Conservation (phyloP, 73 alveolate genomes). For the Paramecium sonneborni region DNA sequence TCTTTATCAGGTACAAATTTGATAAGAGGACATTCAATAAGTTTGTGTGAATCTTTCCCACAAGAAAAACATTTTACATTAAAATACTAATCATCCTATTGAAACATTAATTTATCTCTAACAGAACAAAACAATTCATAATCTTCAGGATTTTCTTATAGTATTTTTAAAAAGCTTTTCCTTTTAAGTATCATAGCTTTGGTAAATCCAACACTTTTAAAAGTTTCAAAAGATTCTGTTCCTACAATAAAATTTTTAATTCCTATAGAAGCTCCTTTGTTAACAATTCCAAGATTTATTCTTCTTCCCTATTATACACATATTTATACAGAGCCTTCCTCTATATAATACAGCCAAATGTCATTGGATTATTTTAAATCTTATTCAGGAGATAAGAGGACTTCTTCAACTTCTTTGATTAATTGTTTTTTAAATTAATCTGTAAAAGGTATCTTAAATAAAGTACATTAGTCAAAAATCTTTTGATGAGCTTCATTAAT, state of each 20-base stretch:
- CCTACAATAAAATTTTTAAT: conserved; percentile 33
- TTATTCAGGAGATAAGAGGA: conserved; percentile 34
- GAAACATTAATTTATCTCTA: conserved; percentile 27
- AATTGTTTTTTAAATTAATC: conserved; percentile 40
- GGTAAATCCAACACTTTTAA: conserved; percentile 50
- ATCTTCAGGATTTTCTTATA: conserved; percentile 39
- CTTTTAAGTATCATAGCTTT: conserved; percentile 22
- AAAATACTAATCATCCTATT: neutral
- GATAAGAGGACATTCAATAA: conserved; percentile 44
- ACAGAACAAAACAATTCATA: conserved; percentile 53
- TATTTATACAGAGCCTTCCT: conserved; percentile 38
- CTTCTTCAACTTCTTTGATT: neutral
- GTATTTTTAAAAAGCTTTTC: neutral
- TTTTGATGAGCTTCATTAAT: conserved; percentile 49
- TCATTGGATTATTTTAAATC: conserved; percentile 3
- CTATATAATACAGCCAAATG: conserved; percentile 13
- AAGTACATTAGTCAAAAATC: conserved; percentile 1
- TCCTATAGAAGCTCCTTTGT: conserved; percentile 12
- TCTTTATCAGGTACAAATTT: conserved; percentile 45
- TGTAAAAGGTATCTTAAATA: conserved; percentile 22
- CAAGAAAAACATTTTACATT: conserved; percentile 37
- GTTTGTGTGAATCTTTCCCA: neutral
- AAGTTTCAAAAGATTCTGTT: neutral
- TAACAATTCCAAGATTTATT: neutral
- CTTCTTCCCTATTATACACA: conserved; percentile 13